These are phyloP conservation scores for Atkinsonella texensis DNA, from an alignment of 2,329 filamentous ascomycete genomes.

Conservation along the genomic window DNA sequence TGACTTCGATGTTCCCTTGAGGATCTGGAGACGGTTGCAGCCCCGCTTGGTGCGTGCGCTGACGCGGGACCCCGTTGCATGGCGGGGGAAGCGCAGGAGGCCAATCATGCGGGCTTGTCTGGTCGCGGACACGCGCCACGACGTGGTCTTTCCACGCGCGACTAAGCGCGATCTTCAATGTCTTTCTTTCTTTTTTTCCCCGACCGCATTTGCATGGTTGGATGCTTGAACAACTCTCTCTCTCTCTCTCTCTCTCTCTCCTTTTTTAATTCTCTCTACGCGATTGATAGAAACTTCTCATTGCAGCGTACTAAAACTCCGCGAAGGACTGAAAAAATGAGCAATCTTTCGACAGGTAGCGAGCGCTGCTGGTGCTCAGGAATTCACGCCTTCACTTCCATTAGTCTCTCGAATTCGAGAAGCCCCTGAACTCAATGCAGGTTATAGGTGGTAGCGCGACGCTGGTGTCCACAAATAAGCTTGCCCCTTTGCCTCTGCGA, in stretches of 20 bases:
- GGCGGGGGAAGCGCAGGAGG: background rate
- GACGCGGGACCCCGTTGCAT: background rate
- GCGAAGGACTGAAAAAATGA: too few species aligned
- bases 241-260: too few species aligned
- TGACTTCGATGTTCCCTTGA: background rate
- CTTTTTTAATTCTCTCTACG: too few species aligned
- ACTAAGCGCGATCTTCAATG: background rate
- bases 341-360: too few species aligned
- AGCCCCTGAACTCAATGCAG: background rate
- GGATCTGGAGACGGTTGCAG: background rate
- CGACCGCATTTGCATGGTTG: background rate
- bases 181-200: background rate
- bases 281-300: too few species aligned
- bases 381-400: too few species aligned
- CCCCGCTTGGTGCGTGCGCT: background rate
- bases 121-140: constrained; percentile 2
- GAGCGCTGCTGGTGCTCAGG: too few species aligned
- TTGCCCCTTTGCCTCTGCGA: background rate
- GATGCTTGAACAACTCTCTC: too few species aligned
- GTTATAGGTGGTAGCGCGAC: background rate
- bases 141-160: background rate
- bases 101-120: background rate
- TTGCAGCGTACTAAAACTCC: too few species aligned
- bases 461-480: background rate
- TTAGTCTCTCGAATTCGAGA: too few species aligned